These are phyloP conservation scores for Gymnopilus junonius DNA, from an alignment of 768 basidiomycete species.

Conservation along the genomic window DNA sequence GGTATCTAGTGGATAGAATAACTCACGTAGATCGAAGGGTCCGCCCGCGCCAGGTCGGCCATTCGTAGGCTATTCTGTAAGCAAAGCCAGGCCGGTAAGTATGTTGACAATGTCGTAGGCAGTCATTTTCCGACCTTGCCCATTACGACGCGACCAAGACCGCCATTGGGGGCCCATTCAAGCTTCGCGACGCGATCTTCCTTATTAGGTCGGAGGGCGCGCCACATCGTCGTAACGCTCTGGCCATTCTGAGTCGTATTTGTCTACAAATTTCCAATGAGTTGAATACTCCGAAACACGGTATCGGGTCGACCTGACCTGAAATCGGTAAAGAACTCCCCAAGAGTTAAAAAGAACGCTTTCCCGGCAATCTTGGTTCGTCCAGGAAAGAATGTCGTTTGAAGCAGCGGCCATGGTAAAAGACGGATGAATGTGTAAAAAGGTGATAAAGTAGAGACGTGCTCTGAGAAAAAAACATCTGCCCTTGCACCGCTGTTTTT, in stretches of 20 bases:
- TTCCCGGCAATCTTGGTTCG: conserved; percentile 83
- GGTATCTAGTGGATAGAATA: conserved; percentile 12
- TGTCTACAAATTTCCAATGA: conserved; percentile 54
- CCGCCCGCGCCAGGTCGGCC: conserved; percentile 79
- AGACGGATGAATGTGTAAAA: conserved; percentile 25
- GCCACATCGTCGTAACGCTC: conserved; percentile 79
- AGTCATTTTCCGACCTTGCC: conserved; percentile 63
- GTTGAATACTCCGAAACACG: conserved; percentile 10
- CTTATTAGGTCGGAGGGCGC: conserved; percentile 80
- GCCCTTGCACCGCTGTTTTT: conserved; percentile 50
- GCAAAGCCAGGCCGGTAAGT: conserved; percentile 29
- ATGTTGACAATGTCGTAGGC: not conserved
- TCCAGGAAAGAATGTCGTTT: conserved; percentile 84
- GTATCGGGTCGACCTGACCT: conserved; percentile 46
- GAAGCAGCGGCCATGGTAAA: conserved; percentile 40
- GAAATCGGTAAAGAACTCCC: conserved; percentile 83
- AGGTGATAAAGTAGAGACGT: conserved; percentile 22
- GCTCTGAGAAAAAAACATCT: conserved; percentile 33
- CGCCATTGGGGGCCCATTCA: conserved; percentile 84
- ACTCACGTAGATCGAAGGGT: conserved; percentile 60
- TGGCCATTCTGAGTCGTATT: conserved; percentile 63
- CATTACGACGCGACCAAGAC: conserved; percentile 83
- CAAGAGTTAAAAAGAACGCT: conserved; percentile 82
- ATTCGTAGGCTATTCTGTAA: conserved; percentile 76
- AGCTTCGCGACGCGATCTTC: conserved; percentile 89